These are phyloP conservation scores for Monosporascus sp. DNA, from an alignment of 2,329 filamentous ascomycete genomes.

Conservation along the genomic window DNA sequence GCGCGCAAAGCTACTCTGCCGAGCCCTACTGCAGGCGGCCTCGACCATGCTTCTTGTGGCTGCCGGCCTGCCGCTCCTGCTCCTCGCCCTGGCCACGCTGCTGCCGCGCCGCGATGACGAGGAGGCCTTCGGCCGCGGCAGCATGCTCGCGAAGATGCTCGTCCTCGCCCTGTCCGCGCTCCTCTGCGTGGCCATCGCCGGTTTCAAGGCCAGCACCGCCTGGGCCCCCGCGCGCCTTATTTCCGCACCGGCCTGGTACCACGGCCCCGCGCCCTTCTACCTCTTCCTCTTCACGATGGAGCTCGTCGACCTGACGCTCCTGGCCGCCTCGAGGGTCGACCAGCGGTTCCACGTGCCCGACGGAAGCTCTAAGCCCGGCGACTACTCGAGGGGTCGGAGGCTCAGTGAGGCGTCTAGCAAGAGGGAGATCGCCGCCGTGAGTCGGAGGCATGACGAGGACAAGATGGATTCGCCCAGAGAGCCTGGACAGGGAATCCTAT, in stretches of 20 bases:
- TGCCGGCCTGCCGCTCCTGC: conserved; percentile 19
- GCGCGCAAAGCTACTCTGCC: conserved; percentile 8
- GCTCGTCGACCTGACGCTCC: conserved; percentile 15
- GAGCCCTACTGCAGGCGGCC: conserved; percentile 23
- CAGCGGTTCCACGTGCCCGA: conserved; percentile 22
- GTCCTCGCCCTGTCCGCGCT: conserved; percentile 18
- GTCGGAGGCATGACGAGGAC: neutral
- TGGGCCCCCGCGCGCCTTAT: conserved; percentile 18
- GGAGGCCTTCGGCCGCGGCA: conserved; percentile 28
- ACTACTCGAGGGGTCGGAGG: conserved; percentile 13
- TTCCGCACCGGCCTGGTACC: conserved; percentile 23
- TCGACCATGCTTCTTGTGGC: conserved; percentile 23
- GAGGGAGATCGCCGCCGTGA: neutral
- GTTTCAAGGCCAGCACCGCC: conserved; percentile 21
- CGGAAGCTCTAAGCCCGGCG: conserved; percentile 17
- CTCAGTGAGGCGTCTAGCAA: neutral
- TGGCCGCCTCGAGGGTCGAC: conserved; percentile 18
- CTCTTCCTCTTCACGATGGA: conserved; percentile 29
- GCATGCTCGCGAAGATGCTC: conserved; percentile 21
- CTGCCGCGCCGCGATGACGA: conserved; percentile 17
- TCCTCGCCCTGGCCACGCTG: conserved; percentile 19
- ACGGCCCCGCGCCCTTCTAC: conserved; percentile 29
- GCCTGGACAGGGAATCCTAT: no score
- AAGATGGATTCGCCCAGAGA: no score
- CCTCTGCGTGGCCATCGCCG: conserved; percentile 17